Percentiles rank a stretch among this genome's conserved stretches.
Evolutionary conservation across 371 early-diverging fungal species (phyloP).

Genomic region (Chytridium lagenaria): DNA sequence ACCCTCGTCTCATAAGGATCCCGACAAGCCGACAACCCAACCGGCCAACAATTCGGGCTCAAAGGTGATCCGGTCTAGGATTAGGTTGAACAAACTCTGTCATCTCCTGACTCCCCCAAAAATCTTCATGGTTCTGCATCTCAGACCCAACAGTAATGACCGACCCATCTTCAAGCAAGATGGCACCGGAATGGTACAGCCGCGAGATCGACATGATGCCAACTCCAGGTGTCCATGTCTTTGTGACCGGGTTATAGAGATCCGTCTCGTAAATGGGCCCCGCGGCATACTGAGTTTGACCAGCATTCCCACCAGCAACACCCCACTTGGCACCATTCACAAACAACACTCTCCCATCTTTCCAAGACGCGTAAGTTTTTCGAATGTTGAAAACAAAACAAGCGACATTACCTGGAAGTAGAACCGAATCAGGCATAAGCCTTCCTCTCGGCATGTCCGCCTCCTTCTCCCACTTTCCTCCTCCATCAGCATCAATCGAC

Average conservation of each 20-base stretch:
- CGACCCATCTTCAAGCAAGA: slow-evolving; percentile 37
- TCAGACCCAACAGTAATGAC: slow-evolving; percentile 49
- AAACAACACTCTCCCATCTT: slow-evolving; percentile 47
- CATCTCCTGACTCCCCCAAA: slow-evolving; percentile 14
- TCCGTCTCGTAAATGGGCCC: slow-evolving; percentile 37
- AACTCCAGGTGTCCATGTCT: slow-evolving; percentile 40
- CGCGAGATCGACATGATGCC: slow-evolving; percentile 32
- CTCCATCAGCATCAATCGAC: slow-evolving; percentile 27
- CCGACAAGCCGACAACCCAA: no score
- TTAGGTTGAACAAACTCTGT: no score
- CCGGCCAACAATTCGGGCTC: slow-evolving; percentile 7
- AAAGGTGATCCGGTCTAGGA: not conserved
- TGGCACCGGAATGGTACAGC: slow-evolving; percentile 46
- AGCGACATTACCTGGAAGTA: slow-evolving; percentile 39
- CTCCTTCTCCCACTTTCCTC: slow-evolving; percentile 16
- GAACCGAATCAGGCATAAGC: slow-evolving; percentile 41
- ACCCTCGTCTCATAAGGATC: slow-evolving; percentile 39
- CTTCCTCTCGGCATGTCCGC: slow-evolving; percentile 33
- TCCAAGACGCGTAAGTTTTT: not conserved
- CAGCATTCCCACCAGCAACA: slow-evolving; percentile 46
- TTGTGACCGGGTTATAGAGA: slow-evolving; percentile 43
- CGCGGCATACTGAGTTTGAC: slow-evolving; percentile 35
- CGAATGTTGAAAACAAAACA: not conserved
- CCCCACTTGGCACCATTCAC: slow-evolving; percentile 43
- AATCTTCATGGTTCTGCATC: slow-evolving; percentile 42